phyloP scores from a whole-genome alignment of 768 basidiomycete species.

The Sporobolomyces phaffii region DNA sequence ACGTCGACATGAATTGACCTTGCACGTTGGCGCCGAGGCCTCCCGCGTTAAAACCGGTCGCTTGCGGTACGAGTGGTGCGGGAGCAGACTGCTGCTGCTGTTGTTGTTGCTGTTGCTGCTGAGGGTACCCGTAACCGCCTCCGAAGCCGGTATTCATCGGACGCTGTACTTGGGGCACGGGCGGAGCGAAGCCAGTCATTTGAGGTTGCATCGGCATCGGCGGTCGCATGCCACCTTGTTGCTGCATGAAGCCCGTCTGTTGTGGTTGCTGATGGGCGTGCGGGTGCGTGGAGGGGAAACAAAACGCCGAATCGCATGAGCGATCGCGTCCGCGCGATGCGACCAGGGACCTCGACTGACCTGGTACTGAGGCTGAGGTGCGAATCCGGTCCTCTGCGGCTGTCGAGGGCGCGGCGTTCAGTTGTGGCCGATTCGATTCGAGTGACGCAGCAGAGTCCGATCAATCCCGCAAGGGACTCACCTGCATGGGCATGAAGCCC shows the following conservation, averaged over 20 bases:
- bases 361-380: slow-evolving; percentile 53
- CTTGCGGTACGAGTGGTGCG: slow-evolving; percentile 60
- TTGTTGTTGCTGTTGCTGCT: background rate
- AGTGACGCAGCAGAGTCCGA: slow-evolving; percentile 8
- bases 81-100: background rate
- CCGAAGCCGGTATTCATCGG: slow-evolving; percentile 52
- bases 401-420: slow-evolving; percentile 44
- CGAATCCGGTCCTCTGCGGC: slow-evolving; percentile 40
- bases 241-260: slow-evolving; percentile 26
- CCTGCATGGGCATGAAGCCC: slow-evolving; percentile 18
- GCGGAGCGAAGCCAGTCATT: slow-evolving; percentile 57
- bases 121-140: slow-evolving; percentile 43
- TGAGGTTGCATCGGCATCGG: slow-evolving; percentile 54
- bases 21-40: slow-evolving; percentile 28
- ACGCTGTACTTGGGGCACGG: slow-evolving; percentile 60
- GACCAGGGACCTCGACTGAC: slow-evolving; percentile 41
- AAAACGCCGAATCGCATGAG: background rate
- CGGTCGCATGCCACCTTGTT: slow-evolving; percentile 15
- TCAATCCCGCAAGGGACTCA: background rate
- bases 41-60: slow-evolving; percentile 63
- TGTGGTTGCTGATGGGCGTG: slow-evolving; percentile 35
- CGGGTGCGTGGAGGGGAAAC: background rate
- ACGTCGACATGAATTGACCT: slow-evolving; percentile 50
- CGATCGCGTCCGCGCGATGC: background rate
- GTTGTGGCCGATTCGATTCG: background rate